Conservation (phyloP, 495 filamentous ascomycete species). For the Aspergillus cavernicola region DNA sequence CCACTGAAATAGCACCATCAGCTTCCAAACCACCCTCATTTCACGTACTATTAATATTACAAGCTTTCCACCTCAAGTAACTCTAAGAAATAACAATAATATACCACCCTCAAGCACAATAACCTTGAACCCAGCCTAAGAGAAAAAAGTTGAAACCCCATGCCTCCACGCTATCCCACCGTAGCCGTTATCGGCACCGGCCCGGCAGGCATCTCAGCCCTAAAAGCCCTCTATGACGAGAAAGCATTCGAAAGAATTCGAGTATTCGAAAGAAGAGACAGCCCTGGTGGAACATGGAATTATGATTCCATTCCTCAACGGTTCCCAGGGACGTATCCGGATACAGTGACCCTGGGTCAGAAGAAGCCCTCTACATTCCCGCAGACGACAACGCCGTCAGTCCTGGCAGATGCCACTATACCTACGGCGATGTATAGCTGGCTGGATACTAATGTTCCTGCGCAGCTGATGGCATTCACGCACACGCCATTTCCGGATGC, state of each 20-base stretch:
- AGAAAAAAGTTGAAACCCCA: background rate
- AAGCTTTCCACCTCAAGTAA: too few relatives aligned
- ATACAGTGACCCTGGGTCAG: background rate
- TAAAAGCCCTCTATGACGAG: slow-evolving; percentile 50
- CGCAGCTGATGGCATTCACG: slow-evolving; percentile 27
- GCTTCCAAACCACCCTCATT: too few relatives aligned
- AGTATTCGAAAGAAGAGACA: slow-evolving; percentile 51
- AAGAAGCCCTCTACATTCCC: slow-evolving; percentile 7
- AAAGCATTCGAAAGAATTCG: slow-evolving; percentile 47
- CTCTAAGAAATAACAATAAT: background rate
- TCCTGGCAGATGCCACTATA: slow-evolving; percentile 20
- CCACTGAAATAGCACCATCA: too few relatives aligned
- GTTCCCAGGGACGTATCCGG: slow-evolving; percentile 6
- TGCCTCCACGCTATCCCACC: slow-evolving; percentile 23
- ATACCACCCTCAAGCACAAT: background rate
- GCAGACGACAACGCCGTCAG: slow-evolving; percentile 1
- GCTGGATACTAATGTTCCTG: slow-evolving; percentile 31
- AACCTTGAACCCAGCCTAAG: background rate
- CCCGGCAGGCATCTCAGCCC: slow-evolving; percentile 49
- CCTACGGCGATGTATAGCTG: slow-evolving; percentile 25
- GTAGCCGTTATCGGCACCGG: slow-evolving; percentile 53
- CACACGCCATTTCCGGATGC: slow-evolving; percentile 23
- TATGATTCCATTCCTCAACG: slow-evolving; percentile 16
- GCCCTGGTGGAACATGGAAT: slow-evolving; percentile 48
- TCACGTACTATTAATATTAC: too few relatives aligned